phyloP scores from a whole-genome alignment of 2,329 filamentous ascomycete species.

The Beauveria australis region DNA sequence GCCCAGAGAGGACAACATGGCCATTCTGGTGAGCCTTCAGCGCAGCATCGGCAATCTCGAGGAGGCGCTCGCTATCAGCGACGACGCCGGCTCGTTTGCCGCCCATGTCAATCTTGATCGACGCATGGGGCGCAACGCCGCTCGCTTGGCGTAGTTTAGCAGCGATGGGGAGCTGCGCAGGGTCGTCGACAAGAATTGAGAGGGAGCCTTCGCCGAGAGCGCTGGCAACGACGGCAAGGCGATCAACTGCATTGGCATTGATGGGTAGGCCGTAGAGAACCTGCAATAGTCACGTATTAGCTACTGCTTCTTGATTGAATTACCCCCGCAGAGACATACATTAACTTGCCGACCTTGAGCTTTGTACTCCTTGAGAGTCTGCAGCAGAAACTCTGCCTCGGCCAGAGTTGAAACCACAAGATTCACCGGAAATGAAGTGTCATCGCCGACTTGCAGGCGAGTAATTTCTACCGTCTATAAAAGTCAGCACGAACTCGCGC shows the following conservation, averaged over 20 bases:
- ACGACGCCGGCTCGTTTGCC: constrained; percentile 61
- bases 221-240: constrained; percentile 49
- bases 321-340: constrained; percentile 30
- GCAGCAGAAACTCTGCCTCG: constrained; percentile 61
- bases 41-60: constrained; percentile 34
- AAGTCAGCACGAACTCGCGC: background rate
- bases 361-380: constrained; percentile 51
- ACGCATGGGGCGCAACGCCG: constrained; percentile 45
- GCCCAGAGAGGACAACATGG: constrained; percentile 43
- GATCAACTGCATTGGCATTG: constrained; percentile 49
- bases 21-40: constrained; percentile 21
- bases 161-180: constrained; percentile 44
- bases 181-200: constrained; percentile 62
- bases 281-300: constrained; percentile 23
- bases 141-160: constrained; percentile 34
- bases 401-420: constrained; percentile 67
- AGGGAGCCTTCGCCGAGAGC: constrained; percentile 48
- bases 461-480: constrained; percentile 57
- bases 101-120: constrained; percentile 69
- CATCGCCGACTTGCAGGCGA: constrained; percentile 58
- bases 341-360: constrained; percentile 47
- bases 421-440: constrained; percentile 39
- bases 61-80: constrained; percentile 38
- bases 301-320: background rate
- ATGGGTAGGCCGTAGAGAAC: constrained; percentile 67